These are phyloP conservation scores for Clavariopsis aquatica DNA, from an alignment of 495 filamentous ascomycete genomes.

Conservation along the genomic window DNA sequence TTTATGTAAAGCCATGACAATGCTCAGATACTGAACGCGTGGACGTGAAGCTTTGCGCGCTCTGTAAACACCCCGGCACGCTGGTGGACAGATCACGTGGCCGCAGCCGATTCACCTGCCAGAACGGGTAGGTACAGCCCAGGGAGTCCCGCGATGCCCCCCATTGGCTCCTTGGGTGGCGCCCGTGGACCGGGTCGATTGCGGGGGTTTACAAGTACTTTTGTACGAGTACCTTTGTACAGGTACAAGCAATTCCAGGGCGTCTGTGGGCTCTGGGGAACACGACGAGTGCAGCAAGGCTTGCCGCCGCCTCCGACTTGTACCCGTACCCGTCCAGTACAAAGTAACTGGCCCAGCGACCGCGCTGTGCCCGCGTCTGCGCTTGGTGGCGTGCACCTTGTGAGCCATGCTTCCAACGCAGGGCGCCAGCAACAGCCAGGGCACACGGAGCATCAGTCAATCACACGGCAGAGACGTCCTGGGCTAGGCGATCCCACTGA, in stretches of 20 bases:
- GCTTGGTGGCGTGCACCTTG: background rate
- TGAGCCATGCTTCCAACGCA: background rate
- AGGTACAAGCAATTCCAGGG: too few species aligned
- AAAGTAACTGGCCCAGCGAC: too few species aligned
- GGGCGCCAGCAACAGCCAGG: background rate
- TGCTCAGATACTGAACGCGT: background rate
- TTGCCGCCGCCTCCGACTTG: background rate
- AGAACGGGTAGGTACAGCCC: constrained; percentile 14
- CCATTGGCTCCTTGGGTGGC: too few species aligned
- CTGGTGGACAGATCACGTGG: background rate
- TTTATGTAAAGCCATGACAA: background rate
- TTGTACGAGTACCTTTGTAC: too few species aligned
- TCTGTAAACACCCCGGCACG: background rate
- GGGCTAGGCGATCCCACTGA: constrained; percentile 5
- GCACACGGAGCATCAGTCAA: background rate
- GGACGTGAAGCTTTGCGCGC: background rate
- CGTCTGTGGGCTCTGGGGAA: too few species aligned
- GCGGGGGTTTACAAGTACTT: background rate
- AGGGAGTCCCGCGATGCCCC: too few species aligned
- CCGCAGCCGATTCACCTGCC: constrained; percentile 1
- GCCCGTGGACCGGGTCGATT: background rate
- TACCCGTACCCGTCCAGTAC: too few species aligned
- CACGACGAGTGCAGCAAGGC: background rate
- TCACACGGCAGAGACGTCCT: background rate
- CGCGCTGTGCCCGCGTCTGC: background rate